These are phyloP conservation scores for Pichia sp. DNA, from an alignment of 1,139 yeast genomes.

Conservation along the genomic window DNA sequence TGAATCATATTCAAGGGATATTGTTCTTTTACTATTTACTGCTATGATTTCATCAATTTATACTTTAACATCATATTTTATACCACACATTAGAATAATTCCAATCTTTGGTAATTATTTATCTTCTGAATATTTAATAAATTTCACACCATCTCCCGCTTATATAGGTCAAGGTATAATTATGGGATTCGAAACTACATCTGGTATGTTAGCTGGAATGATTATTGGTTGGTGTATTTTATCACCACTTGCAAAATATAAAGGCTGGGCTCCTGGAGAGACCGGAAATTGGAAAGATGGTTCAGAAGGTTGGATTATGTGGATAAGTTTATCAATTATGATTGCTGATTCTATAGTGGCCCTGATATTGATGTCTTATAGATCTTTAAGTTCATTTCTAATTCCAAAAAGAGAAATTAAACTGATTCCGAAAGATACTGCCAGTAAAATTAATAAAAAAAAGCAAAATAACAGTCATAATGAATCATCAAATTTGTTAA, in stretches of 20 bases:
- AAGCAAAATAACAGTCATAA: background rate
- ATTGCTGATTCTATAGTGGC: conserved; percentile 86
- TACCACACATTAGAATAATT: conserved; percentile 59
- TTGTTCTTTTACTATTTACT: conserved; percentile 50
- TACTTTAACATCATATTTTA: conserved; percentile 63
- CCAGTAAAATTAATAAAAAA: too few species aligned
- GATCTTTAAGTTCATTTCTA: conserved; percentile 29
- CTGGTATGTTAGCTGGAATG: conserved; percentile 87
- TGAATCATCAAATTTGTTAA: conserved; percentile 3
- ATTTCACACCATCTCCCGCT: conserved; percentile 94
- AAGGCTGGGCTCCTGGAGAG: conserved; percentile 85
- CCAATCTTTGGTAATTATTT: conserved; percentile 70
- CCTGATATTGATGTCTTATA: conserved; percentile 55
- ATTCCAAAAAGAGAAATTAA: background rate
- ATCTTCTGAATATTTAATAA: conserved; percentile 73
- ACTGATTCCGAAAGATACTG: background rate
- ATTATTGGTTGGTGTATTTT: conserved; percentile 85
- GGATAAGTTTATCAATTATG: conserved; percentile 93
- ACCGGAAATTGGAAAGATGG: conserved; percentile 91
- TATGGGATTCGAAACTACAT: conserved; percentile 90
- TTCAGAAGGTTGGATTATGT: conserved; percentile 94
- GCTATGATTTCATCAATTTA: conserved; percentile 66
- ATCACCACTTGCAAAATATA: conserved; percentile 66
- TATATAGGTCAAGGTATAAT: conserved; percentile 96
- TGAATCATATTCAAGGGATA: conserved; percentile 49